Evolutionary conservation across 176 grass and related monocot genomes (phyloP), one percentile per base, ranked within the genome.

Genomic region (Zizania latifolia): DNA sequence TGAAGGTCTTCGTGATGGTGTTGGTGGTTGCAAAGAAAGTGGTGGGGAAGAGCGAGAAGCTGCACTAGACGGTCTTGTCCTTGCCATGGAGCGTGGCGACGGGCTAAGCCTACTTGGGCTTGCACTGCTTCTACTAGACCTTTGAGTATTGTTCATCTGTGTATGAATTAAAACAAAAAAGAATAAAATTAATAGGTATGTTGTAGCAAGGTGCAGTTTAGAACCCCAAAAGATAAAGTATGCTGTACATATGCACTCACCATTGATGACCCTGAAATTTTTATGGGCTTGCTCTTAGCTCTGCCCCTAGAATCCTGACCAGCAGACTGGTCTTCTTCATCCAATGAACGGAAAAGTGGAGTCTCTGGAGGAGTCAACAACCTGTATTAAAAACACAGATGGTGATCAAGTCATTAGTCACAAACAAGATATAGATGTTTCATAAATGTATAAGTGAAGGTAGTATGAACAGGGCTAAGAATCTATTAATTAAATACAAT

Each of bases 351-450:
- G 30, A 98, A 98, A 81, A 98, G 89, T 44, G 94, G 94, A 63
- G 94, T 94, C 37, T 90, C 94, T 59, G 91, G 94, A 41, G 94
- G 94, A 78, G 94, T 94, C 74, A 98, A 75, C 75, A 98, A 56
- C 94, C 94, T 98, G 57, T 71, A 72, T 79, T 79, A 54, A 58
- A 69, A 66, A 54, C 58, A 51, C 39, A 38, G 4, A 58, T 50
- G 8, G 33, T n/a, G 2, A 15, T 67, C n/a, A 87, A 38, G 26
- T 68, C 38, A 56, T 70, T 41, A 64, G 26, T 27, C 38, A 4
- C 17, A 80, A 37, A 28, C 64, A 71, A 57, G 44, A 65, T 59
- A 51, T 53, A 62, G 45, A 43, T 32, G 38, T 15, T 60, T 17
- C 38, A 50, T 67, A 48, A 26, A 38, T 62, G 6, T 68, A 48